Evolutionary conservation across 306 rosid species (phyloP).

Genomic region (Ochetophila trinervis): DNA sequence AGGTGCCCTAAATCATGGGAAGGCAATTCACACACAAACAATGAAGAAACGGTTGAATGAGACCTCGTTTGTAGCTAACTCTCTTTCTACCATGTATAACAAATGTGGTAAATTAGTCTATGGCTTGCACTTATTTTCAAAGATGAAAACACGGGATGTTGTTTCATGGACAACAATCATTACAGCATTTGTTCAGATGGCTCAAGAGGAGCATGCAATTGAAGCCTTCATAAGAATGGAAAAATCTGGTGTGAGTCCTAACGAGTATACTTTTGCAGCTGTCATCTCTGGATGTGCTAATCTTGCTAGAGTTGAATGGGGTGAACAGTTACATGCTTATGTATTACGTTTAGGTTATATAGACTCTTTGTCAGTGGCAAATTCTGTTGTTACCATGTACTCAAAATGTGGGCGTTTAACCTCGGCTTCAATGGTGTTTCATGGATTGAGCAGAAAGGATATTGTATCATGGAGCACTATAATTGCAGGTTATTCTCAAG

Average conservation of each 20-base stretch:
- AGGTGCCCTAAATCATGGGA: constrained; percentile 52
- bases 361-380: constrained; percentile 59
- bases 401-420: constrained; percentile 56
- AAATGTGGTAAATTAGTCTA: constrained; percentile 69
- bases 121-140: constrained; percentile 51
- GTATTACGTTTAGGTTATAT: constrained; percentile 50
- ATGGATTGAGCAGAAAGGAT: constrained; percentile 51
- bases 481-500: constrained; percentile 72
- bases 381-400: constrained; percentile 66
- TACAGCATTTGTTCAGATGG: constrained; percentile 44
- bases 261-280: constrained; percentile 69
- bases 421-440: constrained; percentile 56
- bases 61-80: constrained; percentile 58
- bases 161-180: constrained; percentile 81
- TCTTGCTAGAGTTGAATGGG: constrained; percentile 54
- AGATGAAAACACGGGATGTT: constrained; percentile 58
- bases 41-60: constrained; percentile 64
- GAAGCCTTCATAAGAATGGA: constrained; percentile 59
- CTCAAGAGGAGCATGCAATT: constrained; percentile 53
- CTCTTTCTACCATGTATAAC: constrained; percentile 67
- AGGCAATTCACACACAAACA: constrained; percentile 56
- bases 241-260: constrained; percentile 53
- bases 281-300: constrained; percentile 65
- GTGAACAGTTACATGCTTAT: constrained; percentile 59
- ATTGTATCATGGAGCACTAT: constrained; percentile 87